Base-by-base conservation (phyloP, 352 stramenopile genomes). In the Globisporangium megalacanthum region DNA sequence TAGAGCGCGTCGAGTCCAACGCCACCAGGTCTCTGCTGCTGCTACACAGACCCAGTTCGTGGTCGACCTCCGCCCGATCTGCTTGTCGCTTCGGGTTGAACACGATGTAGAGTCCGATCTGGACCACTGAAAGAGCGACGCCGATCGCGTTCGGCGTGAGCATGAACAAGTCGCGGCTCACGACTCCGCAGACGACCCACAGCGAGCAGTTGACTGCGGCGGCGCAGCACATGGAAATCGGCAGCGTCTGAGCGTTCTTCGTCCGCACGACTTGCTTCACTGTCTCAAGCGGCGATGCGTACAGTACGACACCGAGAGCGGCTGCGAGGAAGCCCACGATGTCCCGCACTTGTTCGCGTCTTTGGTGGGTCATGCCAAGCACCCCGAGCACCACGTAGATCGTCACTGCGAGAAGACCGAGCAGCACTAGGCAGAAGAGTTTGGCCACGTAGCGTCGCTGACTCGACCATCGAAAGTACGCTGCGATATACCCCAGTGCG, bases 171-270 rank as follows among this genome's bases (percentile, higher is more conserved):
- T 89, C 73, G 39, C 71, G 29, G 50, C 74, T 65, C 14, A 85
- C 42, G 22, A 74, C 54, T 15, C 72, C 74, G 55, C 79, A 82
- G 39, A 76, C 35, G 52, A 79, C 52, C 75, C 79, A 87, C 22
- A 87, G 62, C 3, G 54, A 45, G 54, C 77, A 80, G 68, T 84
- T 89, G 56, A 73, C 9, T 5, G 72, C 65, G 5, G 71, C 79
- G 29, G 74, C 69, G 10, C 56, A 13, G 29, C 73, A 71, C 59
- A 89, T 73, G 15, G 66, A n/a, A 15, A 84, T 70, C 10, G 66
- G 66, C 25, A 89, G 82, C 4, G 69, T 74, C 29, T 54, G 51
- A 19, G 63, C 56, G 15, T 54, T 69, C 48, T 70, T 69, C 45
- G 50, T 66, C 11, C 25, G 44, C 44, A 81, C 35, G 20, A 78